Evolutionary conservation across 2,329 filamentous ascomycete species (phyloP), one percentile per base, ranked within the genome.

Genomic region (Chaetomium olivaceum): DNA sequence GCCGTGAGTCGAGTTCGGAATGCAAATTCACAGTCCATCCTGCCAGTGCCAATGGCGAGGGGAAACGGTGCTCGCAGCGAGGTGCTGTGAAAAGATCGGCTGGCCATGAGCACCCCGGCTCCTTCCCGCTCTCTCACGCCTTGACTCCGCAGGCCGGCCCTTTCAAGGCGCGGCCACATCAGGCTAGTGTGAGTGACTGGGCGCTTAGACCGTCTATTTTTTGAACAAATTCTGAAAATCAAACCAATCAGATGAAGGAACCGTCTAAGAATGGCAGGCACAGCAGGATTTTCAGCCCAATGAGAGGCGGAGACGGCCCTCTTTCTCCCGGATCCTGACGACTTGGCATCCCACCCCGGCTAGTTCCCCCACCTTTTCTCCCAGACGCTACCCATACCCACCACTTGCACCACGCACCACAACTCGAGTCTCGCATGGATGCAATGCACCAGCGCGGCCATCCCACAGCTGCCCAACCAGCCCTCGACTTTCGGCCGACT

Each of bases 271-370:
- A 69, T 70, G 70, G 70, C 68, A 73, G 66, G 71, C 70, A 73
- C 72, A 52, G 69, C 68, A 71, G 64, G 56, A 65, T 69, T 74
- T 76, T 74, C 67, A 52, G 64, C 46, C 76, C 75, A 77, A 77
- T 77, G 50, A 62, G 58, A 62, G 48, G 4, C 31, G 43, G 58
- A 66, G 61, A 31, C 66, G 11, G 57, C 67, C 67, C 69, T 70
- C 66, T 61, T 25, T 65, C 61, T 61, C 52, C 62, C 60, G 60
- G 31, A 58, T 64, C 63, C 64, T 63, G 48, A 67, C 64, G 63
- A 29, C 54, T 57, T 66, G 52, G 56, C 52, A 25, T 59, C 21
- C 31, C 25, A 43, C 29, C 54, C 31, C 36, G 14, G 56, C 31
- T 39, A 21, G 14, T 21, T 29, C 62, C 59, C 55, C 65, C 61